These are phyloP conservation scores for Monosporozyma yasuniensis DNA, from an alignment of 805 yeast species.

Conservation along the genomic window DNA sequence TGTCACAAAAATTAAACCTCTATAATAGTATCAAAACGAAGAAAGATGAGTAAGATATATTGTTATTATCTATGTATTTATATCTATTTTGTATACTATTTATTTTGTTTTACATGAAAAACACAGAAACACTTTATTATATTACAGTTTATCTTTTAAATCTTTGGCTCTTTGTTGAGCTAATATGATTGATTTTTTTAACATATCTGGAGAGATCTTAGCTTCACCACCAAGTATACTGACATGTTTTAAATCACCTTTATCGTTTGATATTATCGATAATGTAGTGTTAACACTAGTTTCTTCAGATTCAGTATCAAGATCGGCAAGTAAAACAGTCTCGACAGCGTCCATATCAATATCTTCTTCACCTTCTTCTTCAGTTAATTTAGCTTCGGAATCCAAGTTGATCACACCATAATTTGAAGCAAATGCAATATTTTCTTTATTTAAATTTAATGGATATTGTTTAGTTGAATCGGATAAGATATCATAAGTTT, in stretches of 20 bases:
- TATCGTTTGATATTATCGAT: conserved; percentile 29
- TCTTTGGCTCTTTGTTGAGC: conserved; percentile 41
- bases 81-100: not conserved
- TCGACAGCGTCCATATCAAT: conserved; percentile 25
- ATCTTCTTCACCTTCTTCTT: conserved; percentile 17
- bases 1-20: not conserved
- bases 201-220: conserved; percentile 38
- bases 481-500: conserved; percentile 47
- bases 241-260: conserved; percentile 34
- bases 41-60: not conserved
- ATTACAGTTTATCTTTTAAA: conserved; percentile 8
- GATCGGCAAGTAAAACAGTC: conserved; percentile 52
- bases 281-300: conserved; percentile 46
- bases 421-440: conserved; percentile 38
- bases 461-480: conserved; percentile 37
- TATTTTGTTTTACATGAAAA: not conserved
- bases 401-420: conserved; percentile 50
- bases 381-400: conserved; percentile 26
- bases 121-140: not conserved
- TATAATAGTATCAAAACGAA: not conserved
- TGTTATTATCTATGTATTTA: not conserved
- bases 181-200: conserved; percentile 40
- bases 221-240: conserved; percentile 43
- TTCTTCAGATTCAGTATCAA: conserved; percentile 84
- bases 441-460: conserved; percentile 33